Percentiles rank a stretch among this genome's conserved stretches.
Conservation (phyloP, 1,139 yeast species). For the Scheffersomyces lignicola region DNA sequence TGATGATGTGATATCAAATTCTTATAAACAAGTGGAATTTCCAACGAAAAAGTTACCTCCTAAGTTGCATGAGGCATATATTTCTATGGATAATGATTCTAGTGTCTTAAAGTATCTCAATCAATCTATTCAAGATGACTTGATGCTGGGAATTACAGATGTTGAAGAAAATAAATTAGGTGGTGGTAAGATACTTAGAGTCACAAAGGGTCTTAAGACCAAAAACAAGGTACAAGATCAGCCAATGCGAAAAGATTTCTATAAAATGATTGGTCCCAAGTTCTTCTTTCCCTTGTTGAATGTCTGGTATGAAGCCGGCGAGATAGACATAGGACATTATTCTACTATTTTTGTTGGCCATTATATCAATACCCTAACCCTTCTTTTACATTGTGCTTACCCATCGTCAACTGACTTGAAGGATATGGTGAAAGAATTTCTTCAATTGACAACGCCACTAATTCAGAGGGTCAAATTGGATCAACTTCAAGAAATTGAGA, state of each 20-base stretch:
- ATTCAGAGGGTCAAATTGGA: slow-evolving; percentile 22
- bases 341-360: slow-evolving; percentile 58
- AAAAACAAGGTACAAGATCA: slow-evolving; percentile 5
- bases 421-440: slow-evolving; percentile 59
- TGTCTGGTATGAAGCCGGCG: slow-evolving; percentile 51
- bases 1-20: slow-evolving; percentile 44
- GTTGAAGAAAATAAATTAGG: slow-evolving; percentile 41
- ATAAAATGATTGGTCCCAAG: slow-evolving; percentile 43
- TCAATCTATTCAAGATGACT: slow-evolving; percentile 27
- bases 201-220: slow-evolving; percentile 4
- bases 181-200: slow-evolving; percentile 55
- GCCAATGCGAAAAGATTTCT: slow-evolving; percentile 33
- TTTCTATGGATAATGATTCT: slow-evolving; percentile 14
- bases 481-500: slow-evolving; percentile 42
- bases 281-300: slow-evolving; percentile 59
- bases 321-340: slow-evolving; percentile 53
- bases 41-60: slow-evolving; percentile 50
- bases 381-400: slow-evolving; percentile 57
- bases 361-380: slow-evolving; percentile 56
- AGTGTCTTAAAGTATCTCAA: slow-evolving; percentile 7
- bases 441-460: slow-evolving; percentile 37
- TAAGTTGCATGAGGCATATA: slow-evolving; percentile 40
- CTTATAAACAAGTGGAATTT: slow-evolving; percentile 29
- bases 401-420: slow-evolving; percentile 51
- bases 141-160: slow-evolving; percentile 38